A percentile compares a stretch with the other conserved stretches of the same genome.
These are phyloP conservation scores for Begonia masoniana DNA, from an alignment of 306 rosid genomes.

Conservation along the genomic window DNA sequence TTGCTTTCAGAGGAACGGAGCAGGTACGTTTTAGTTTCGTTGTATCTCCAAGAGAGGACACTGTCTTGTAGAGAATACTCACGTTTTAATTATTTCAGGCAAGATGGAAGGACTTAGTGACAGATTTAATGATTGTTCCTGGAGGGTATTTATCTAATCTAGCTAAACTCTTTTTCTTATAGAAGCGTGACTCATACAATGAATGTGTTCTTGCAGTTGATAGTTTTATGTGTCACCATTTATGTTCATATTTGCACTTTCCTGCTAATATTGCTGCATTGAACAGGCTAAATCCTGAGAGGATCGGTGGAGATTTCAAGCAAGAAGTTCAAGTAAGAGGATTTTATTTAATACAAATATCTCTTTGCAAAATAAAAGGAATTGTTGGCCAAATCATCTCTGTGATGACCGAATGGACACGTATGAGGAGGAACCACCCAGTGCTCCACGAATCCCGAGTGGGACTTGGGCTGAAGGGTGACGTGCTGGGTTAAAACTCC, in stretches of 20 bases:
- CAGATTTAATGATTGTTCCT: conserved; percentile 82
- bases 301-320: conserved; percentile 96
- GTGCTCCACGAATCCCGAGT: too few species aligned
- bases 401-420: too few species aligned
- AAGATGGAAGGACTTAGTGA: conserved; percentile 79
- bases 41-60: conserved; percentile 8
- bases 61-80: conserved; percentile 4
- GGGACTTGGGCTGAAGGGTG: too few species aligned
- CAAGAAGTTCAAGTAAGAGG: conserved; percentile 83
- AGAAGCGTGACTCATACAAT: neutral
- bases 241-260: neutral
- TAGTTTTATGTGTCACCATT: neutral
- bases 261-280: conserved; percentile 13
- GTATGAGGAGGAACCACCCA: too few species aligned
- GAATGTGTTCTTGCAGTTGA: neutral
- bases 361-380: neutral
- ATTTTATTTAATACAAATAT: neutral
- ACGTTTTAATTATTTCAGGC: conserved; percentile 35
- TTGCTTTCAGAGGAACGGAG: conserved; percentile 95
- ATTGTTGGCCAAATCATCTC: too few species aligned
- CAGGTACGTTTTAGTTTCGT: conserved; percentile 41
- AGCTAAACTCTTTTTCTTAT: conserved; percentile 3
- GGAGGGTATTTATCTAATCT: conserved; percentile 46
- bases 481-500: too few species aligned
- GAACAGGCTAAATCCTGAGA: conserved; percentile 82